Base-by-base conservation (phyloP, 495 filamentous ascomycete species). In the Durotheca rogersii region DNA sequence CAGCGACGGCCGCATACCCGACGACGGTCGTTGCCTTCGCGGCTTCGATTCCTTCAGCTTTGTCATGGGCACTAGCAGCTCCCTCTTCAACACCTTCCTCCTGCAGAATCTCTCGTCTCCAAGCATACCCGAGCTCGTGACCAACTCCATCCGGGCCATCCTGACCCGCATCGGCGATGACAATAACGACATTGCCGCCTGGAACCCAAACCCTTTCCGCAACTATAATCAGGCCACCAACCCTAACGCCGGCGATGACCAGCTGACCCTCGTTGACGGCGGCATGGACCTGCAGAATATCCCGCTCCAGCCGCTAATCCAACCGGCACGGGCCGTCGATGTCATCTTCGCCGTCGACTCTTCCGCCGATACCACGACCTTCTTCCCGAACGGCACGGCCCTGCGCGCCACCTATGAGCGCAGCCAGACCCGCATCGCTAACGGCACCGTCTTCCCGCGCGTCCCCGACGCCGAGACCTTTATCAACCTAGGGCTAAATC, bases 271-370 rank as follows among this genome's bases (percentile, higher is more conserved):
- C 14, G 49, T 62, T 10, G 91, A 96, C 63, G 91, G 92, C 23
- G 92, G 91, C 33, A 78, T 87, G 62, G 92, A 96, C 62, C 61
- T 81, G 14, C 88, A 97, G 62, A 96, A 96, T 66, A 82, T 96
- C 39, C 91, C 92, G 0, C 75, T 96, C 1, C 79, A 90, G 54
- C 93, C 93, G 0, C 77, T 92, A 4, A 87, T 95, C 60, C 89
- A 95, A 58, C 88, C 89, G 0, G 23, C 67, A 20, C 87, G 92
- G 18, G 54, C 77, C 32, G 84, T 97, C 40, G 93, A 96, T 65
- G 86, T 95, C 17, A 90, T 96, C 65, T 95, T 96, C 65, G 92
- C 91, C 16, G 72, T 95, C 53, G 92, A 97, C 69, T 83, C 81
- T 35, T 89, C 85, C 6, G 90, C 89, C 23, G 91, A 96, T 67